phyloP scores from a whole-genome alignment of 164 flowering plant genomes.

The Annona squamosa region DNA sequence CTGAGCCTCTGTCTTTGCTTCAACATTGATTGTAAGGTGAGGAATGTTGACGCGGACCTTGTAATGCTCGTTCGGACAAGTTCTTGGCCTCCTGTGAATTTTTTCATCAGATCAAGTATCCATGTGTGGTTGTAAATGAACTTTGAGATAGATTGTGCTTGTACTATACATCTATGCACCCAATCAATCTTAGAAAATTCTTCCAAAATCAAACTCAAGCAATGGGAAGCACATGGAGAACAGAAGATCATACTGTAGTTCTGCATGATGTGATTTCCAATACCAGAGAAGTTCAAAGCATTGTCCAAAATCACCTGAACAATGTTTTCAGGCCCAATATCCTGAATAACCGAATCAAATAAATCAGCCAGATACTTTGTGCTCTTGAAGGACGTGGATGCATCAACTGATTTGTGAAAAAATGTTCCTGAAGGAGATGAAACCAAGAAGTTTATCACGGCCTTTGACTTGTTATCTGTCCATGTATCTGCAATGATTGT shows the following conservation, averaged over 20 bases:
- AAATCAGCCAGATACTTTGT: conserved; percentile 61
- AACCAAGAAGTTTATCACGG: conserved; percentile 74
- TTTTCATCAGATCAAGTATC: conserved; percentile 71
- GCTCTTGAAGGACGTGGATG: conserved; percentile 66
- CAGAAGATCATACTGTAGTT: conserved; percentile 62
- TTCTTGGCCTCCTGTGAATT: conserved; percentile 74
- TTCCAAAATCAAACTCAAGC: conserved; percentile 69
- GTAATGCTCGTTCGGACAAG: conserved; percentile 67
- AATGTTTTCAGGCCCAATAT: conserved; percentile 77
- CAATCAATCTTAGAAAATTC: conserved; percentile 86
- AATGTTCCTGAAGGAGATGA: conserved; percentile 86
- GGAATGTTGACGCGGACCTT: conserved; percentile 61
- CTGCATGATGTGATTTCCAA: conserved; percentile 60
- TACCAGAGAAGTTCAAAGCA: conserved; percentile 46
- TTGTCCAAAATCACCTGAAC: conserved; percentile 81
- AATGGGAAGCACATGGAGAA: conserved; percentile 79
- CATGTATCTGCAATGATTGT: conserved; percentile 85
- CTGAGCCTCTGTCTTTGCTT: conserved; percentile 63
- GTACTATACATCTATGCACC: conserved; percentile 69
- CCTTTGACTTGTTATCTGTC: conserved; percentile 81
- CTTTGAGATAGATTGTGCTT: conserved; percentile 75
- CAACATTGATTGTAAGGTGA: conserved; percentile 66
- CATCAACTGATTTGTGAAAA: conserved; percentile 84
- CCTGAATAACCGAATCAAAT: conserved; percentile 80
- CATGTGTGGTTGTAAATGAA: conserved; percentile 62